These are phyloP conservation scores for Volvox africanus DNA, from an alignment of 139 green algal genomes.

Conservation along the genomic window DNA sequence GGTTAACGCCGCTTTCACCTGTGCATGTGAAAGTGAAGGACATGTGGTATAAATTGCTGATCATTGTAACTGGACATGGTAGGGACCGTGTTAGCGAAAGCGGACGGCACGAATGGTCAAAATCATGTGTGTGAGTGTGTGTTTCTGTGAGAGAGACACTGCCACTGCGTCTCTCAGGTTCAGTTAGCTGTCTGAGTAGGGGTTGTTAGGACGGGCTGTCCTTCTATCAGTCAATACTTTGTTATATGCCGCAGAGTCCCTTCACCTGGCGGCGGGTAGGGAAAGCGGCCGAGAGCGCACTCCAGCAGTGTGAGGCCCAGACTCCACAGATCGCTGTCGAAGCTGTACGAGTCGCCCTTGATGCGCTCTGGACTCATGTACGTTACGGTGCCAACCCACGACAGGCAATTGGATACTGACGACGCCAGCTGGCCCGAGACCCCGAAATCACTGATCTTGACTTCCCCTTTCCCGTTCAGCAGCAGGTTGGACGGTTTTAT, in stretches of 20 bases:
- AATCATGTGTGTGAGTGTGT: no score
- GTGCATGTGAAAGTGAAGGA: not conserved
- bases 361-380: conserved; percentile 99
- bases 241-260: no score
- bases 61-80: no score
- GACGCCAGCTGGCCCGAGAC: conserved; percentile 69
- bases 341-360: conserved; percentile 85
- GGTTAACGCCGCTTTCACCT: conserved; percentile 47
- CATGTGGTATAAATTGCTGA: no score
- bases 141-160: no score
- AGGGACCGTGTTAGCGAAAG: no score
- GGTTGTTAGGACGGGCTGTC: no score
- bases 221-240: no score
- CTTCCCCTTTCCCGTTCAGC: conserved; percentile 64
- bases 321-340: conserved; percentile 83
- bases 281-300: conserved; percentile 66
- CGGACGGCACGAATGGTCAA: no score
- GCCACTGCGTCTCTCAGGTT: no score
- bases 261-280: conserved; percentile 52
- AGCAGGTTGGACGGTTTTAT: conserved; percentile 90
- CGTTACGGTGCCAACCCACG: conserved; percentile 90
- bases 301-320: conserved; percentile 85
- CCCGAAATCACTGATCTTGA: conserved; percentile 85
- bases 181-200: no score
- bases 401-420: conserved; percentile 67